Evolutionary conservation across 1,284 basidiomycete species (phyloP).

Genomic region (Tilletiaria anomala): DNA sequence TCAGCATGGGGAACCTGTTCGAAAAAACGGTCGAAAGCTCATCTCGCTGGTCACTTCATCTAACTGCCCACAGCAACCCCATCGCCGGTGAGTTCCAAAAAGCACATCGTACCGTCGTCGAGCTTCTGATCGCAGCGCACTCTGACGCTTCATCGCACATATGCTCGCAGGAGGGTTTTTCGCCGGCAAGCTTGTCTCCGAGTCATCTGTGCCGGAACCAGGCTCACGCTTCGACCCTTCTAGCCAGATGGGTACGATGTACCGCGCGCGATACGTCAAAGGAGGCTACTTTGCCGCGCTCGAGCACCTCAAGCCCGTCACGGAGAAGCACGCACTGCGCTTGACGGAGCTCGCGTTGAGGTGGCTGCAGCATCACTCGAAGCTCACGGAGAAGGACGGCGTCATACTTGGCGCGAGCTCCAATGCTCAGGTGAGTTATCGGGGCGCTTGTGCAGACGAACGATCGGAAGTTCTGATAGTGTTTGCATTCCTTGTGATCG

Average conservation of each 20-base stretch:
- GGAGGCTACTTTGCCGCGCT: slow-evolving; percentile 20
- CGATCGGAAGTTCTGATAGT: too few species aligned
- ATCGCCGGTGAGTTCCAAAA: too few species aligned
- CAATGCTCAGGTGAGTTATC: too few species aligned
- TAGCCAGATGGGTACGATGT: slow-evolving; percentile 15
- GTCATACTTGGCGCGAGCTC: too few species aligned
- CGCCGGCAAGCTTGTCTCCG: slow-evolving; percentile 11
- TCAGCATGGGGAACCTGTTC: slow-evolving; percentile 41
- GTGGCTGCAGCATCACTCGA: slow-evolving; percentile 25
- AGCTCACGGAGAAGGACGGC: slow-evolving; percentile 7
- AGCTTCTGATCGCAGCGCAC: too few species aligned
- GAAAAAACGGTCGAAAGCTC: slow-evolving; percentile 2
- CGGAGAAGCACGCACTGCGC: slow-evolving; percentile 10
- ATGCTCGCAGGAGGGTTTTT: not conserved
- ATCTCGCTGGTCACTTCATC: too few species aligned
- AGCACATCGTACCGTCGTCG: too few species aligned
- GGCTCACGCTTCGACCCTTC: slow-evolving; percentile 19
- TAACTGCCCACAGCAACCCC: too few species aligned
- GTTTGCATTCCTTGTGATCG: too few species aligned
- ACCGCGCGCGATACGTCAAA: slow-evolving; percentile 19
- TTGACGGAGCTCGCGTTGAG: slow-evolving; percentile 17
- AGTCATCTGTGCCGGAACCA: slow-evolving; percentile 9
- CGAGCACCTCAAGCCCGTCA: slow-evolving; percentile 29
- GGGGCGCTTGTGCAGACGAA: too few species aligned
- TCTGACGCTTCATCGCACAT: slow-evolving; percentile 31